Evolutionary conservation across 169 alveolate genomes (phyloP).

Genomic region (Hepatocystis sp.): DNA sequence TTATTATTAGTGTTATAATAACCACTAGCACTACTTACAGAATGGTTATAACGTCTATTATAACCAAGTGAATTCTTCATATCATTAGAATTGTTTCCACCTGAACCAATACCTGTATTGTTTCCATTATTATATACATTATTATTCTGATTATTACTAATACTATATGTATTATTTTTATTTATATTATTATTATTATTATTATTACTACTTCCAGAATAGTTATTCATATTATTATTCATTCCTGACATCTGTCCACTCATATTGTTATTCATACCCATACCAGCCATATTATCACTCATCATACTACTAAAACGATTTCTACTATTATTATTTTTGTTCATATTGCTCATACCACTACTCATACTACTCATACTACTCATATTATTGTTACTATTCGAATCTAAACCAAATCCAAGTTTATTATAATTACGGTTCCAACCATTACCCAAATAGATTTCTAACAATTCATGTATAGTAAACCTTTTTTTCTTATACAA

Average conservation of each 20-base stretch:
- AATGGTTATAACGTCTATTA: too few relatives aligned
- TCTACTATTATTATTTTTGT: constrained; percentile 12
- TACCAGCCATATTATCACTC: background rate
- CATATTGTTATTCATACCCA: too few relatives aligned
- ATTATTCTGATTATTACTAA: background rate
- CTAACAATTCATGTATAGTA: constrained; percentile 48
- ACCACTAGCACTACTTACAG: too few relatives aligned
- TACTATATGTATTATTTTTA: background rate
- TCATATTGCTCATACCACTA: too few relatives aligned
- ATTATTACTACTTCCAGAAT: too few relatives aligned
- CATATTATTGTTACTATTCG: background rate
- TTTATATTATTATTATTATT: background rate
- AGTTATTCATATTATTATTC: too few relatives aligned
- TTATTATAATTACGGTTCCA: constrained; percentile 25
- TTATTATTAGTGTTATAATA: too few relatives aligned
- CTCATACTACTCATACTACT: constrained; percentile 15
- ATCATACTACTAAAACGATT: background rate
- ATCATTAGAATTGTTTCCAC: too few relatives aligned
- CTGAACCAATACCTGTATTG: too few relatives aligned
- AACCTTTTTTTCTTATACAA: constrained; percentile 16
- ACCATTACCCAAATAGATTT: constrained; percentile 49
- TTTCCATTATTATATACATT: constrained; percentile 10
- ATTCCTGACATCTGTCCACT: too few relatives aligned
- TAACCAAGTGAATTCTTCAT: too few relatives aligned
- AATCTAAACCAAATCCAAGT: constrained; percentile 28